Evolutionary conservation across 139 green algal species (phyloP).

Genomic region (Volvox africanus): DNA sequence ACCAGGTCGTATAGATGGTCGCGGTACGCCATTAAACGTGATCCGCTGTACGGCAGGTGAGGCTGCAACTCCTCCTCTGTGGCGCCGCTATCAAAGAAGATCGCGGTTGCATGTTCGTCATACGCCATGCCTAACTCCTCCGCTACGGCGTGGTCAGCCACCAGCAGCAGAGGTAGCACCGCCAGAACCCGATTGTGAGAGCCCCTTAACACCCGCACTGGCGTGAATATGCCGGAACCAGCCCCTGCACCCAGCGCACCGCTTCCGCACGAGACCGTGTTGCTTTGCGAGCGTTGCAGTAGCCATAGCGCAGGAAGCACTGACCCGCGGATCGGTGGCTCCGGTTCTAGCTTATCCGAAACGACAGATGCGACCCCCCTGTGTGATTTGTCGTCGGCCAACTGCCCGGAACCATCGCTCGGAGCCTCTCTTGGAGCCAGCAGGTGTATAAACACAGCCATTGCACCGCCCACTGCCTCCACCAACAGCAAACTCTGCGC

Average conservation of each 20-base stretch:
- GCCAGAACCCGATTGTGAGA: background rate
- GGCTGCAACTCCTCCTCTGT: constrained; percentile 5
- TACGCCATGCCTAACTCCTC: background rate
- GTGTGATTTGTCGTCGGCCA: background rate
- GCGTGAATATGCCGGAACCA: background rate
- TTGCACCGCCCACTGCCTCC: background rate
- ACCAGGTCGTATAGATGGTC: constrained; percentile 15
- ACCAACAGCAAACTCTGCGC: background rate
- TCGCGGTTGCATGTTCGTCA: constrained; percentile 16
- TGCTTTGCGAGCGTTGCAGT: no score
- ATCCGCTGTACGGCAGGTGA: constrained; percentile 15
- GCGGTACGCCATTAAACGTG: background rate
- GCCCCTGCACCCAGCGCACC: no score
- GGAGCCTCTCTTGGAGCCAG: background rate
- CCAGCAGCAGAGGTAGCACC: constrained; percentile 19
- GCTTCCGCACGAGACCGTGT: no score
- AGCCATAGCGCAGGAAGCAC: background rate
- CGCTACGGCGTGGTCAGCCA: background rate
- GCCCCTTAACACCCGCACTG: background rate
- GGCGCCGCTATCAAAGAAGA: constrained; percentile 18
- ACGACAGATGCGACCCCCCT: no score
- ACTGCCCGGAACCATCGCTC: background rate
- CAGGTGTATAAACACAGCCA: background rate
- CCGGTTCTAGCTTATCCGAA: background rate
- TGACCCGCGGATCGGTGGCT: background rate